Base-by-base conservation (phyloP, 2,329 filamentous ascomycete species). In the Metarhizium robertsii region DNA sequence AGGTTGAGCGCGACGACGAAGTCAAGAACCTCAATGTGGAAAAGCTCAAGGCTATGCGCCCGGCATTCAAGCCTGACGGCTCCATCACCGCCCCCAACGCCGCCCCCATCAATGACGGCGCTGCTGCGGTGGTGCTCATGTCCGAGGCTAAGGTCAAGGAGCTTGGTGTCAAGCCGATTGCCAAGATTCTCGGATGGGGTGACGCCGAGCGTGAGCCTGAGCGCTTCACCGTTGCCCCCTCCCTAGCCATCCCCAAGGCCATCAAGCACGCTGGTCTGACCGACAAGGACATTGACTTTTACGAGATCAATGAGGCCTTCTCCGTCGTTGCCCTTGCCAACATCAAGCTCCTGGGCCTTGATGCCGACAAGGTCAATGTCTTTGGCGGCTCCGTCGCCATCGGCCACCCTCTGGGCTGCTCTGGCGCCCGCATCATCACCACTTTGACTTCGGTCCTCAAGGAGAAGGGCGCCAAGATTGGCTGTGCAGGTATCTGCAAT, bases 261-360 rank as follows among this genome's bases (percentile, higher is more conserved):
- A 83, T 99, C 68, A 91, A 92, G 80, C 92, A 99, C 75, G 94
- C 94, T 59, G 88, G 89, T 60, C 76, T 99, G 59, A 81, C 84
- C 56, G 80, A 85, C 63, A 83, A 86, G 60, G 80, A 89, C 57
- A 80, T 99, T 57, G 92, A 97, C 67, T 94, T 85, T 64, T 99
- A 94, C 73, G 94, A 99, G 80, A 96, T 99, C 80, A 99, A 99
- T 79, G 94, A 99, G 79, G 94, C 94, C 46, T 99, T 99, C 79
- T 94, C 89, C 60, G 94, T 96, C 52, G 94, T 99, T 60, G 90
- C 94, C 43, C 81, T 99, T 53, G 92, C 94, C 62, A 99, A 99
- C 79, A 85, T 96, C 76, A 96, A 99, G 83, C 73, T 97, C 55
- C 84, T 99, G 45, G 80, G 79, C 59, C 76, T 99, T 56, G 78